A percentile compares a stretch with the other conserved stretches of the same genome.
Evolutionary conservation across 768 basidiomycete genomes (phyloP).

Genomic region (Amanita phalloides): DNA sequence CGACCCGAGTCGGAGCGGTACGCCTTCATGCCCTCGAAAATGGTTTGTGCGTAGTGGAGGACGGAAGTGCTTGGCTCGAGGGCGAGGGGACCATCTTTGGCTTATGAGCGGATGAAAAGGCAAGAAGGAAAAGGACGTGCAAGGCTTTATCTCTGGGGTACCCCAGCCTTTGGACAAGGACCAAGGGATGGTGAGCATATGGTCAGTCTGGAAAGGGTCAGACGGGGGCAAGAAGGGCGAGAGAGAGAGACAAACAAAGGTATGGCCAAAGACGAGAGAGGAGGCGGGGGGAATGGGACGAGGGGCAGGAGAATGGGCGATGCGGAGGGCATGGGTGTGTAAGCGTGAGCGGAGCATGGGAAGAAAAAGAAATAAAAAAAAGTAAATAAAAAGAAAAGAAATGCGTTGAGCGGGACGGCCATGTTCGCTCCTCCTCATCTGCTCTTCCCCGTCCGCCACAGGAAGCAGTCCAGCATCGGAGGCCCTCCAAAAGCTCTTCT

Average conservation of each 20-base stretch:
- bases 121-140: constrained; percentile 24
- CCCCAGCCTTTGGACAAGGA: constrained; percentile 67
- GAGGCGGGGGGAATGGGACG: constrained; percentile 54
- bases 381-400: background rate
- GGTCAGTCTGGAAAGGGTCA: constrained; percentile 49
- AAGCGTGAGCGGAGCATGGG: background rate
- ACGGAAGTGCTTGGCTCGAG: constrained; percentile 75
- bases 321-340: constrained; percentile 43
- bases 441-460: constrained; percentile 38
- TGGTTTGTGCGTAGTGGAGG: constrained; percentile 85
- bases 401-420: constrained; percentile 29
- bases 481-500: constrained; percentile 84
- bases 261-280: constrained; percentile 73
- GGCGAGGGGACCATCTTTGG: constrained; percentile 55
- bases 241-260: constrained; percentile 46
- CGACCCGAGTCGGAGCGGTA: constrained; percentile 66
- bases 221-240: background rate
- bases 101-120: background rate
- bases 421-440: constrained; percentile 36
- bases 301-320: constrained; percentile 39
- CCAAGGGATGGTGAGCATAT: constrained; percentile 83
- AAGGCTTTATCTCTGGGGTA: constrained; percentile 71
- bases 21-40: constrained; percentile 94
- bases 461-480: constrained; percentile 67
- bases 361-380: background rate